These are phyloP conservation scores for Asterionellopsis glacialis DNA, from an alignment of 108 stramenopile species.

Conservation along the genomic window DNA sequence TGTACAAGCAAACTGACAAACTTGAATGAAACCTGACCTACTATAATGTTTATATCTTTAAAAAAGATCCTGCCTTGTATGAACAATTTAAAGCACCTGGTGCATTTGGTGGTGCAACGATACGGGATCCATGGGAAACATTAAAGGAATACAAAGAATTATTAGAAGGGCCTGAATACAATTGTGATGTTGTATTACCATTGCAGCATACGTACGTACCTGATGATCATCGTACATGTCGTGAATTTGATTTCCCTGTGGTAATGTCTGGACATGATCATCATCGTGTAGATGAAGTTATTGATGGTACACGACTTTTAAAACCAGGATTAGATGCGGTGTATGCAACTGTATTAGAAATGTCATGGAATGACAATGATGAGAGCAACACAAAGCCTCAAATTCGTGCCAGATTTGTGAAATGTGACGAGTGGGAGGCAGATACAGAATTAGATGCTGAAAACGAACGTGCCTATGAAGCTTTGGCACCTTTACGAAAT, in stretches of 20 bases:
- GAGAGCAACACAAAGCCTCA: not conserved
- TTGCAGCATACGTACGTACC: conserved; percentile 19
- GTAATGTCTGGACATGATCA: conserved; percentile 35
- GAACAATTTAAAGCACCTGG: conserved; percentile 15
- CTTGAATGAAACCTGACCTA: too few relatives aligned
- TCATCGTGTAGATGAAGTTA: conserved; percentile 19
- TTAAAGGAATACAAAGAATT: conserved; percentile 16
- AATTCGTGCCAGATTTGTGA: conserved; percentile 9
- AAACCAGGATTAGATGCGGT: conserved; percentile 22
- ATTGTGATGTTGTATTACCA: conserved; percentile 25
- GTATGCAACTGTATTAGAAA: conserved; percentile 20
- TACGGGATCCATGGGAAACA: conserved; percentile 23
- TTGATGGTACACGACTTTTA: conserved; percentile 20
- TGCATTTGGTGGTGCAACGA: conserved; percentile 23
- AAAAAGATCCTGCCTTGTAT: conserved; percentile 13
- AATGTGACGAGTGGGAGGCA: not conserved
- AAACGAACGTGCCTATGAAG: conserved; percentile 14
- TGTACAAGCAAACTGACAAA: too few relatives aligned
- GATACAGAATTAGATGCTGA: not conserved
- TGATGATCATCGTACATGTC: conserved; percentile 17
- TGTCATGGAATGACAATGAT: conserved; percentile 13
- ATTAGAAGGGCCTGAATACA: conserved; percentile 6
- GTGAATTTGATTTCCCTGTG: conserved; percentile 23
- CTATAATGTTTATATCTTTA: too few relatives aligned
- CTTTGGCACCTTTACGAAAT: conserved; percentile 15